Conservation (phyloP, 148 eudicot species). For the Rhododendron williamsianum region DNA sequence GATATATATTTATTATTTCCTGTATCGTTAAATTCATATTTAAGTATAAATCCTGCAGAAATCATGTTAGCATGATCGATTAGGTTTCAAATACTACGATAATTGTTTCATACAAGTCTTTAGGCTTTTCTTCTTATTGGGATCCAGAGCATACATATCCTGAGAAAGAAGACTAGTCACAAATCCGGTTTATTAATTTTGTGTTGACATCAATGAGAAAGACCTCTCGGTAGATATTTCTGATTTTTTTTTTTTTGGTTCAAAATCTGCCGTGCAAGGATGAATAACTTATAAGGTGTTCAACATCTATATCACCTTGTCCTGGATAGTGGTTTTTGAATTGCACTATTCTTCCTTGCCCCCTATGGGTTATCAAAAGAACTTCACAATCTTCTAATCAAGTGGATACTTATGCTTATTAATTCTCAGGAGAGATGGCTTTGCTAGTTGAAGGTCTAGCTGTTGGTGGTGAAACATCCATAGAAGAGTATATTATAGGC, state of each 20-base stretch:
- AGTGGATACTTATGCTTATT: slow-evolving; percentile 1
- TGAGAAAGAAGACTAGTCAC: neutral
- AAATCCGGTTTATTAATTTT: neutral
- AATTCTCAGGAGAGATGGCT: slow-evolving; percentile 62
- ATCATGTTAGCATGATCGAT: neutral
- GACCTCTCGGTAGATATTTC: neutral
- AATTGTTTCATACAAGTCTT: neutral
- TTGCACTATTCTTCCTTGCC: neutral
- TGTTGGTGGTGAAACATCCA: slow-evolving; percentile 65
- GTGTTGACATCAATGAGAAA: neutral
- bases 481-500: slow-evolving; percentile 75
- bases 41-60: neutral
- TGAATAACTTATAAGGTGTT: neutral
- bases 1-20: neutral
- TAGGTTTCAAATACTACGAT: neutral
- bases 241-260: neutral
- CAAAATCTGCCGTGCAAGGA: neutral
- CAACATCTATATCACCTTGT: neutral
- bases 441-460: slow-evolving; percentile 88
- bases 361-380: neutral
- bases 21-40: neutral
- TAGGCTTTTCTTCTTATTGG: neutral
- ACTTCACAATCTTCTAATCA: neutral
- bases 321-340: neutral
- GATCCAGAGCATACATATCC: neutral